Evolutionary conservation across 441 rosid genomes (phyloP), one percentile per base, ranked within the genome.

Genomic region (Croton setiger): DNA sequence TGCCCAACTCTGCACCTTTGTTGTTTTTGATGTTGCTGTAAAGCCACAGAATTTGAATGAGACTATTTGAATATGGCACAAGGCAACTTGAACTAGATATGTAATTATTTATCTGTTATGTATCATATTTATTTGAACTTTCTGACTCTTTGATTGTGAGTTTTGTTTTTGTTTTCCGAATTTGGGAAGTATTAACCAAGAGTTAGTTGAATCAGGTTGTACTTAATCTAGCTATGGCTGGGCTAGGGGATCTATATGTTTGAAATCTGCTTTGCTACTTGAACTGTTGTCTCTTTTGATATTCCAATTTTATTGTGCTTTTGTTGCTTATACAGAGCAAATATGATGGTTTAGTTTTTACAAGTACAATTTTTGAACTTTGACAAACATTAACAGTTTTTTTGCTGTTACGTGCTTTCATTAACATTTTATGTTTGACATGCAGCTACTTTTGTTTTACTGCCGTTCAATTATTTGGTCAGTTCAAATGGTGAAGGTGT

Each of bases 401-500:
- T 70, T 27, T 51, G 17, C 12, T 17, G 11, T 14, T 45, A 21
- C 33, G 17, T 35, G 54, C 41, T 63, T 57, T 17, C 66, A 10
- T 60, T 73, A 74, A 63, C 64, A 59, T 73, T 67, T 4, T 57
- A n/a, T 79, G 51, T 72, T 80, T 83, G 66, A 69, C 78, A 67
- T 90, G 90, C 97, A 95, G 99, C 99, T 70, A 84, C 79, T 59
- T 55, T 88, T 78, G 98, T 95, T 58, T 78, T 95, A 72, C 79
- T 89, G 80, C 99, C 98, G 54, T 83, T 90, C 81, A 92, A 84
- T 74, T 92, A 90, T 80, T 83, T 89, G 86, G 98, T 84, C 76
- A 84, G 72, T 78, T 82, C 90, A 68, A 87, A 74, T 69, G 84
- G 82, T 60, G 91, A 85, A 65, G 91, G 87, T 65, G 76, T 86